phyloP scores from a whole-genome alignment of 768 basidiomycete species.

The Suillus sp. region DNA sequence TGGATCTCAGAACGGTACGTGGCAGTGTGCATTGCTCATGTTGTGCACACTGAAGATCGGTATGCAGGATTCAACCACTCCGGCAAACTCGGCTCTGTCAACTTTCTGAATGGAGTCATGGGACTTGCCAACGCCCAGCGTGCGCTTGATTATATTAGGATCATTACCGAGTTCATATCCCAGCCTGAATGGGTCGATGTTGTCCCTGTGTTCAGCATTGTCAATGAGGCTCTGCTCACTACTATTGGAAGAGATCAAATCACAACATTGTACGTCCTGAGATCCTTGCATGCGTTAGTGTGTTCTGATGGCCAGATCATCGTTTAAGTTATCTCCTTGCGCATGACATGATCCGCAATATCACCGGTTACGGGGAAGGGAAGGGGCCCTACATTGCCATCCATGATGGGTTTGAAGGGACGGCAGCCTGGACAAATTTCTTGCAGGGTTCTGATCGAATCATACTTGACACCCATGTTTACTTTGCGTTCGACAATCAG shows the following conservation, averaged over 20 bases:
- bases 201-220: slow-evolving; percentile 59
- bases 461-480: slow-evolving; percentile 69
- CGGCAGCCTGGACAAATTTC: slow-evolving; percentile 48
- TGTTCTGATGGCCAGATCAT: neutral
- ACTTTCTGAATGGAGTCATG: slow-evolving; percentile 73
- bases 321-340: slow-evolving; percentile 53
- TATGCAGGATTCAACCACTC: slow-evolving; percentile 55
- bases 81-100: slow-evolving; percentile 62
- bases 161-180: slow-evolving; percentile 77
- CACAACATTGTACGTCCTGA: slow-evolving; percentile 56
- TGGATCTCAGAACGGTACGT: slow-evolving; percentile 73
- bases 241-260: slow-evolving; percentile 57
- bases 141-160: slow-evolving; percentile 72
- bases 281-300: neutral
- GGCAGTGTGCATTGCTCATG: neutral
- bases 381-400: slow-evolving; percentile 56
- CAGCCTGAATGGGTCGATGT: slow-evolving; percentile 72
- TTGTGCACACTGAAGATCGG: neutral
- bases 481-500: slow-evolving; percentile 58
- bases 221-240: slow-evolving; percentile 60
- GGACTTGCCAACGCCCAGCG: slow-evolving; percentile 85
- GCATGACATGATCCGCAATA: slow-evolving; percentile 64
- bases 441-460: slow-evolving; percentile 60
- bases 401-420: slow-evolving; percentile 63
- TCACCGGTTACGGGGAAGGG: slow-evolving; percentile 76